Conservation (phyloP, 306 rosid genomes). For the Pachyrhizus erosus region DNA sequence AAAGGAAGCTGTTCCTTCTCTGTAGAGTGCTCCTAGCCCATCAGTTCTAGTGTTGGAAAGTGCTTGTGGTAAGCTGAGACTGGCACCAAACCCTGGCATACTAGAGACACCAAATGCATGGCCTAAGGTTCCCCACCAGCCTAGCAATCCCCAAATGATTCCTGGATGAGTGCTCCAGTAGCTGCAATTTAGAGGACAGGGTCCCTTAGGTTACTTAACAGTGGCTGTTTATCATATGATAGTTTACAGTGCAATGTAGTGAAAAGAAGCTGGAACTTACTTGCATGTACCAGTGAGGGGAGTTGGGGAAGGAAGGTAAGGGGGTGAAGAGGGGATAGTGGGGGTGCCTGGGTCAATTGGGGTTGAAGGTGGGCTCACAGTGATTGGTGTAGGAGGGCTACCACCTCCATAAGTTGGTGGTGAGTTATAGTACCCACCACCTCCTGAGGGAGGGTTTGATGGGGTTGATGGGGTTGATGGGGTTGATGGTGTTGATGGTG, state of each 20-base stretch:
- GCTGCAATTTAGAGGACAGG: slow-evolving; percentile 53
- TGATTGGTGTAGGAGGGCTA: slow-evolving; percentile 68
- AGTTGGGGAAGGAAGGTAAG: slow-evolving; percentile 73
- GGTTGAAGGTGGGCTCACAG: slow-evolving; percentile 58
- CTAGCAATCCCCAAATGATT: slow-evolving; percentile 85
- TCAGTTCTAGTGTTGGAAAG: slow-evolving; percentile 84
- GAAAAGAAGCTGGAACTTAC: slow-evolving; percentile 59
- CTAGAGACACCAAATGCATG: slow-evolving; percentile 61
- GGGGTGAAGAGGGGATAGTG: slow-evolving; percentile 58
- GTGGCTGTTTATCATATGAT: slow-evolving; percentile 5
- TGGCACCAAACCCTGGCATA: slow-evolving; percentile 63
- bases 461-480: slow-evolving; percentile 54
- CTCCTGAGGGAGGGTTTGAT: slow-evolving; percentile 58
- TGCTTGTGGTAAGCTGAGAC: slow-evolving; percentile 71
- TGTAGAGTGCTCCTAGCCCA: slow-evolving; percentile 75
- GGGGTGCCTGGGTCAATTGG: slow-evolving; percentile 65
- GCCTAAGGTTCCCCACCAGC: slow-evolving; percentile 95
- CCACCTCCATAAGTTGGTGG: slow-evolving; percentile 53
- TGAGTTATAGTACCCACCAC: slow-evolving; percentile 56
- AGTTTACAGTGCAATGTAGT: slow-evolving; percentile 32
- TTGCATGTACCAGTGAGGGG: slow-evolving; percentile 90
- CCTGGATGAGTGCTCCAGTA: slow-evolving; percentile 92
- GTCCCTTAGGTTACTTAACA: slow-evolving; percentile 13
- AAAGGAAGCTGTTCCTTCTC: slow-evolving; percentile 89
- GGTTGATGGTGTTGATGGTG: slow-evolving; percentile 58